Base-by-base conservation (phyloP, 148 eudicot species). In the Dianthus caryophyllus region DNA sequence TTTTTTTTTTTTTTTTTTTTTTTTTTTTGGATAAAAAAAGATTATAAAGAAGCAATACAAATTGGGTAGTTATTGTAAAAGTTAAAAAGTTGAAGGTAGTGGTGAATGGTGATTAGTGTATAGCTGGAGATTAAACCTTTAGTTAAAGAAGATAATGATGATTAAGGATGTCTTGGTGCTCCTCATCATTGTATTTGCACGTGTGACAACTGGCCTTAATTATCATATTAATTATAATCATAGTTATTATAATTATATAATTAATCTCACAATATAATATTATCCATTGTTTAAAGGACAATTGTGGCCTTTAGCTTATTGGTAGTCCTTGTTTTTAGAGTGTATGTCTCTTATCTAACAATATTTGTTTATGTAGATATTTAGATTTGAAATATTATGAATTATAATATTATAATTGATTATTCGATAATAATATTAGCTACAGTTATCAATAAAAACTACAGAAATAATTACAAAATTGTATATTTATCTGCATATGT, bases 161-260 rank as follows among this genome's bases (percentile, higher is more conserved):
- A 73, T 30, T 30, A 52, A 11, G 51, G 55, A 79, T 71, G 75
- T 78, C 67, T 50, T 73, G 78, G 85, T 81, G 85, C 75, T 69
- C 53, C 70, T 72, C 66, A 81, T 84, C 78, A 84, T 84, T 77
- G 75, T 52, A 8, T 26, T 65, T 85, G 77, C 88, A 81, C 88
- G 88, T 74, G 82, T 81, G 83, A 75, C 88, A 84, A 81, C 88
- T 84, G 83, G 73, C 73, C 62, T 72, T 61, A 31, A 62, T 61
- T 22, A 18, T 17, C 65, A 39, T 62, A 15, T 36, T 29, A 52
- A 46, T 29, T 24, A 54, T 26, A 48, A n/a, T n/a, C n/a, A n/a
- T n/a, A n/a, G n/a, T n/a, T n/a, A n/a, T n/a, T n/a, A n/a, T n/a
- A n/a, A n/a, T n/a, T n/a, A n/a, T n/a, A n/a, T n/a, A n/a, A n/a